A percentile compares a stretch with the other conserved stretches of the same genome.
Evolutionary conservation across 495 filamentous ascomycete species (phyloP).

Genomic region (Oleoguttula mirabilis): DNA sequence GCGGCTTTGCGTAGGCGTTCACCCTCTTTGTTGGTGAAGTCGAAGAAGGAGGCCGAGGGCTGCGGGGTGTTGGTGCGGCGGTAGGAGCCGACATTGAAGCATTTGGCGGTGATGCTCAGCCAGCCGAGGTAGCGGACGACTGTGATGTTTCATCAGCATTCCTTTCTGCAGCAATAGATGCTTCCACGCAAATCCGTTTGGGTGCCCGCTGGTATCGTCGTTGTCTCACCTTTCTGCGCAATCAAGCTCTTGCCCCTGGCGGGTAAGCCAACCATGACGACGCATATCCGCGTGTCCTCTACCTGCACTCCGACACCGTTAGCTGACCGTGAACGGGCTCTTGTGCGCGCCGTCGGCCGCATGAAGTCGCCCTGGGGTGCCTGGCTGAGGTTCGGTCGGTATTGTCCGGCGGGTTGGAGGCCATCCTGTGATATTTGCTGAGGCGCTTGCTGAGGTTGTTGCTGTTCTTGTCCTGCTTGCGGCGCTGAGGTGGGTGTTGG

Average conservation of each 20-base stretch:
- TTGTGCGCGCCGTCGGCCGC: conserved; percentile 9
- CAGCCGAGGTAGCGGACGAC: conserved; percentile 91
- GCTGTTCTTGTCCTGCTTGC: background rate
- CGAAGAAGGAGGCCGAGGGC: conserved; percentile 85
- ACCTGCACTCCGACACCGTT: conserved; percentile 53
- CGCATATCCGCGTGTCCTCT: conserved; percentile 89
- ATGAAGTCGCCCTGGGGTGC: conserved; percentile 18
- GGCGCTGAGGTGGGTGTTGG: background rate
- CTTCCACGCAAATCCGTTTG: no score
- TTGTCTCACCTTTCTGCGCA: conserved; percentile 87
- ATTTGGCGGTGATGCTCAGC: conserved; percentile 83
- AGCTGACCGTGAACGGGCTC: conserved; percentile 25
- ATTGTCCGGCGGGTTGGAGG: no score
- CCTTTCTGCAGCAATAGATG: no score
- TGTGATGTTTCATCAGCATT: conserved; percentile 26
- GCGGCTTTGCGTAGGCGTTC: conserved; percentile 79
- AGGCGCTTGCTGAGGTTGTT: no score
- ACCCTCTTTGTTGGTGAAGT: conserved; percentile 72
- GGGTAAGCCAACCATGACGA: conserved; percentile 97
- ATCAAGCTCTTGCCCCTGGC: conserved; percentile 95
- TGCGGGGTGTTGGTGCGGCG: conserved; percentile 76
- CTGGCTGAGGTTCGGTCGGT: conserved; percentile 8
- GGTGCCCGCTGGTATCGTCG: no score
- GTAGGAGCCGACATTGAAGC: conserved; percentile 95
- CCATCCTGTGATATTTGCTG: no score